Percentiles rank a stretch among this genome's conserved stretches.
Evolutionary conservation across 192 early-diverging fungal genomes (phyloP).

Genomic region (Podila epicladia): DNA sequence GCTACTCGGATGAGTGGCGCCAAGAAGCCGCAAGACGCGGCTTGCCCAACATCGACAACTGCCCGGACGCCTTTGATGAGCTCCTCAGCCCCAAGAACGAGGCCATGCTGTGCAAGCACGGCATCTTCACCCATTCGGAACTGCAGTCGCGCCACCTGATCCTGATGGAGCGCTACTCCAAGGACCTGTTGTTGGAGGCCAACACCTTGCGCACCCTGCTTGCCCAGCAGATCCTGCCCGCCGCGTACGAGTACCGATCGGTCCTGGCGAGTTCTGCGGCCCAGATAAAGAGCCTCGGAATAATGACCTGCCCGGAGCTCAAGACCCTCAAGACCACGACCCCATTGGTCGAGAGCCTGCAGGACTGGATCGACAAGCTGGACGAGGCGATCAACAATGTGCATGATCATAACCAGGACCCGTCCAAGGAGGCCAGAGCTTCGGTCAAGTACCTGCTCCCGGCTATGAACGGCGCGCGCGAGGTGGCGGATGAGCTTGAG

Average conservation of each 20-base stretch:
- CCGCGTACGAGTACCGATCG: constrained; percentile 87
- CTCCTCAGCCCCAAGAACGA: constrained; percentile 75
- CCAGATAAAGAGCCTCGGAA: constrained; percentile 65
- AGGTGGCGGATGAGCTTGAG: constrained; percentile 80
- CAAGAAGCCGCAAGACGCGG: constrained; percentile 91
- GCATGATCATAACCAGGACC: constrained; percentile 58
- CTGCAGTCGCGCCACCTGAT: constrained; percentile 94
- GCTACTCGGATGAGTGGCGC: constrained; percentile 94
- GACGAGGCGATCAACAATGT: constrained; percentile 61
- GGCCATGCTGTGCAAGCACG: constrained; percentile 76
- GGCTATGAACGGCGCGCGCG: constrained; percentile 77
- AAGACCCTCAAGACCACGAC: constrained; percentile 71
- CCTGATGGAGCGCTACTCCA: constrained; percentile 94
- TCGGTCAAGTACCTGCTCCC: constrained; percentile 69
- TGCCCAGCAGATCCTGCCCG: constrained; percentile 84
- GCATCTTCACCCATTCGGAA: constrained; percentile 87
- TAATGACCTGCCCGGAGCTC: constrained; percentile 72
- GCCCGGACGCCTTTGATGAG: constrained; percentile 87
- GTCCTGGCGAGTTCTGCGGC: constrained; percentile 81
- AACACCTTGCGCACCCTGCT: constrained; percentile 85
- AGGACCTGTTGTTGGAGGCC: constrained; percentile 93
- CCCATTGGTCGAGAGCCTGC: constrained; percentile 64
- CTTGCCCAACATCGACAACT: constrained; percentile 91
- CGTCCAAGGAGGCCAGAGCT: constrained; percentile 65
- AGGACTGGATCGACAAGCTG: constrained; percentile 64